Conservation (phyloP, 2,329 filamentous ascomycete genomes). For the Lasiodiplodia citricola region DNA sequence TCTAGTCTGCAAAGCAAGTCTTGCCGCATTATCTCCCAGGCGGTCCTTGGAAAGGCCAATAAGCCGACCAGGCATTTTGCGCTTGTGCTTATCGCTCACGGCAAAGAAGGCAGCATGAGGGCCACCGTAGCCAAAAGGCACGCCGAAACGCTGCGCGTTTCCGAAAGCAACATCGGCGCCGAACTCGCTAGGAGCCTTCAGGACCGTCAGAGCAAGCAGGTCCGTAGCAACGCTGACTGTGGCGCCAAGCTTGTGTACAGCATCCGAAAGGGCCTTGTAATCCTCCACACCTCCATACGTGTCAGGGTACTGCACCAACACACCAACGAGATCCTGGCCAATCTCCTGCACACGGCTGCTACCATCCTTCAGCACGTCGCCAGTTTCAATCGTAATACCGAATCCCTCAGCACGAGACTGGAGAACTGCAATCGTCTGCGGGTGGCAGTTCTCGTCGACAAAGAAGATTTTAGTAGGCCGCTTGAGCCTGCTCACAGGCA, state of each 20-base stretch:
- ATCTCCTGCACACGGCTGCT: conserved; percentile 71
- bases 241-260: conserved; percentile 76
- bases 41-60: conserved; percentile 93
- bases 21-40: conserved; percentile 78
- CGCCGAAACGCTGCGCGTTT: conserved; percentile 87
- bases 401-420: conserved; percentile 89
- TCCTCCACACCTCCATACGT: conserved; percentile 81
- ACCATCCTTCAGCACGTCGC: conserved; percentile 71
- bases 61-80: conserved; percentile 89
- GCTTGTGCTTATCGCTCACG: conserved; percentile 87
- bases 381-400: conserved; percentile 76
- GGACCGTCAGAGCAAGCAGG: conserved; percentile 81
- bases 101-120: conserved; percentile 98
- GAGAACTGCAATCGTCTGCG: conserved; percentile 84
- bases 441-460: conserved; percentile 81
- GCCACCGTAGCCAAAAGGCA: conserved; percentile 89
- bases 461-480: conserved; percentile 79
- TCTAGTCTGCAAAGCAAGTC: conserved; percentile 86
- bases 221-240: conserved; percentile 90
- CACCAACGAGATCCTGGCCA: conserved; percentile 83
- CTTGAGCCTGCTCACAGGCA: conserved; percentile 74
- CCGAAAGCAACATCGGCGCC: conserved; percentile 95
- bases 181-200: conserved; percentile 91
- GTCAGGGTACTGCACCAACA: conserved; percentile 94
- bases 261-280: conserved; percentile 74